Conservation (phyloP, 495 filamentous ascomycete species). For the Aspergillus bridgeri region DNA sequence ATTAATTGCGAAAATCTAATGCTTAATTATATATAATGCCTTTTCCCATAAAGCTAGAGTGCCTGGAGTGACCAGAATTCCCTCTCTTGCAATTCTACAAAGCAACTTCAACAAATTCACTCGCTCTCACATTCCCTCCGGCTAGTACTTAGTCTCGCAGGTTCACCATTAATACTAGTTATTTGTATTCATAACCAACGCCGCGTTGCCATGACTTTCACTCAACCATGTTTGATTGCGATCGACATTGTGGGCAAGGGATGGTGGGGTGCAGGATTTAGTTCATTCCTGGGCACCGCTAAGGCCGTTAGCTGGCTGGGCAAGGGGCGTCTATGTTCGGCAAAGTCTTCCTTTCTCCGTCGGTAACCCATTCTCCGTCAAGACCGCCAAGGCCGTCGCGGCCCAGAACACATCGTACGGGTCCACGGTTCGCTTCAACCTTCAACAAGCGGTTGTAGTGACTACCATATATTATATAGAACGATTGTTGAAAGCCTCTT, state of each 20-base stretch:
- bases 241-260: background rate
- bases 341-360: conserved; percentile 36
- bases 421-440: conserved; percentile 54
- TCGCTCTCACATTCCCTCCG: too few relatives aligned
- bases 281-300: background rate
- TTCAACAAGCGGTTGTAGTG: conserved; percentile 48
- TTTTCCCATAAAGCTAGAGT: too few relatives aligned
- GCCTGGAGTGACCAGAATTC: too few relatives aligned
- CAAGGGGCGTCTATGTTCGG: conserved; percentile 14
- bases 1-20: too few relatives aligned
- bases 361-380: conserved; percentile 28
- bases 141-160: too few relatives aligned
- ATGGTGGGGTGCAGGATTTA: background rate
- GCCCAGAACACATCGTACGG: conserved; percentile 55
- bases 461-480: conserved; percentile 59
- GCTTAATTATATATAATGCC: too few relatives aligned
- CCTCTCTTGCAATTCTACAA: too few relatives aligned
- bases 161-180: too few relatives aligned
- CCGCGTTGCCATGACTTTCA: too few relatives aligned
- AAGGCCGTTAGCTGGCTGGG: background rate
- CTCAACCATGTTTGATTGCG: background rate
- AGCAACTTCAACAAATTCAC: too few relatives aligned
- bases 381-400: conserved; percentile 44
- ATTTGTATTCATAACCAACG: too few relatives aligned
- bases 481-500: conserved; percentile 61